Base-by-base conservation (phyloP, 495 filamentous ascomycete species). In the Symbiotaphrina buchneri region DNA sequence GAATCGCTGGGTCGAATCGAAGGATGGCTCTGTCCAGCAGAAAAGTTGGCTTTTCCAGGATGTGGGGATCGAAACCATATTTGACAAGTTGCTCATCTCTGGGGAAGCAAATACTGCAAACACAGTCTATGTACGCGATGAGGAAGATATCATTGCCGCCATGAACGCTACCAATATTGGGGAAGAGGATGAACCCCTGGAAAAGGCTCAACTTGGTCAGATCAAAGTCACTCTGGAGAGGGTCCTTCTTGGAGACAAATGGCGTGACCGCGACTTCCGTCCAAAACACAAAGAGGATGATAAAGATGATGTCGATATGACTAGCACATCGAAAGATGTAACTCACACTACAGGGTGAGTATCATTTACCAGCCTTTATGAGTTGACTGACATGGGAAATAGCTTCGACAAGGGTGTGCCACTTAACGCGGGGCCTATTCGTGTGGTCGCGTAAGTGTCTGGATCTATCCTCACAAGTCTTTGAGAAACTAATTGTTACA, bases 11-110 rank as follows among this genome's bases (percentile, higher is more conserved):
- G 28, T 43, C 6, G 18, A 40, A 21, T 33, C 28, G 10, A 36
- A n/a, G 1, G 39, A 46, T 17, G 48, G 48, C 1, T n/a, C 8
- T 3, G 14, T 48, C 11, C 24, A 27, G 6, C 34, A 46, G 22
- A 30, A 40, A 22, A 21, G 13, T 10, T 48, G 46, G 46, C 31
- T 41, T 4, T 48, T 48, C 37, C 47, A 40, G 22, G 42, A 51
- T 6, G 36, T 43, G 3, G 41, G 44, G 10, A 45, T 49, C 17
- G 47, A 49, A 21, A 43, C 35, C 1, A 18, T 40, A 2, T 45
- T 49, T 16, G 39, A 46, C 20, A 41, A 34, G 30, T 32, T 48
- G 26, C 23, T 38, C 13, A 23, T 49, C 2, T 25, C 28, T 11
- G 22, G 20, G 7, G 17, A 25, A 14, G 30, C 18, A 21, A 19